Evolutionary conservation across 768 basidiomycete species (phyloP), one percentile per base, ranked within the genome.

Genomic region (Hydnomerulius pinastri): DNA sequence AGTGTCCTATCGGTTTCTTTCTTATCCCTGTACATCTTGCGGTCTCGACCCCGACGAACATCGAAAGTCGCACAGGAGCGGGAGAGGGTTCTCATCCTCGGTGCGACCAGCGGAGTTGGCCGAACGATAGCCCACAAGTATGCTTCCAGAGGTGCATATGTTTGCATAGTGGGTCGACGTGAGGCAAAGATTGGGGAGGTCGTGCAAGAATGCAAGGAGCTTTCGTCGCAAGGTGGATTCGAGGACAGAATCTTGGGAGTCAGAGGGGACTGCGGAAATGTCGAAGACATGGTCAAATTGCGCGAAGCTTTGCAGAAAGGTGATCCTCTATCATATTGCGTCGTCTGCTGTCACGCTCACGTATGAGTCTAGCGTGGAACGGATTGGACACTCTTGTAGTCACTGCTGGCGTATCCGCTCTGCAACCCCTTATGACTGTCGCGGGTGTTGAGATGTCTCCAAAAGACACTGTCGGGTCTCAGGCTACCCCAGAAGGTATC

Each of bases 51-150:
- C 0, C 62, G 48, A 33, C 73, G 79, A 25, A 63, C 63, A 3
- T 44, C 52, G 21, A 72, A 70, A 46, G 57, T 87, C 7, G 60
- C 73, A 7, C 71, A 64, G n/a, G 47, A 46, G 1, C 54, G 73
- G 2, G 93, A 96, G 63, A 81, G 90, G 0, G 86, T 94, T 6
- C 65, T 97, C 2, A 73, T 97, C 41, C 66, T 97, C 6, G 94
- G 94, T 5, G 92, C 87, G 1, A 87, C 90, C 2, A 86, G 86
- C 40, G 94, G 94, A 0, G 83, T 96, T 21, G 94, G 94, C 1
- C 76, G 79, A 36, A 73, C 78, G 4, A 71, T 95, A 37, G 90
- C 91, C 1, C 71, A 76, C 11, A 71, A 77, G 54, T 95, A 95
- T 57, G 84, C 88, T 4, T 64, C 72, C 46, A 75, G 89, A n/a